Conservation (phyloP, 179 eudicot species). For the Beta macrorhiza region DNA sequence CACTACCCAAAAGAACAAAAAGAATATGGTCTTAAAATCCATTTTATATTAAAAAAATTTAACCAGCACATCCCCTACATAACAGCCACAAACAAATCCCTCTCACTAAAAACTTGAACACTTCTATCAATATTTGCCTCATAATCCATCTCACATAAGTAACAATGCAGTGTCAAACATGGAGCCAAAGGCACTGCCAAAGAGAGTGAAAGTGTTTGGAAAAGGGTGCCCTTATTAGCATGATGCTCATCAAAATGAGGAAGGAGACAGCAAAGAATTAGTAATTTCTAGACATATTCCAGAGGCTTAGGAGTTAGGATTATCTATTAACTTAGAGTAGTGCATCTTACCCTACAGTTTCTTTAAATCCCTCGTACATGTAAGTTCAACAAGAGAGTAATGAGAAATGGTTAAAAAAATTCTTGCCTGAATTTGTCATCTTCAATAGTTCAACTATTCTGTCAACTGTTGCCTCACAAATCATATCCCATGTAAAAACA, state of each 20-base stretch:
- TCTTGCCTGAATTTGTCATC: constrained; percentile 89
- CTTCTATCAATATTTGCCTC: not conserved
- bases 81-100: no score
- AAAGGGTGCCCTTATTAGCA: not conserved
- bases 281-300: not conserved
- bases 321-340: not conserved
- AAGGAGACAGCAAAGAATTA: not conserved
- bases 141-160: no score
- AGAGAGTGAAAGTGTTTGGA: not conserved
- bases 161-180: no score
- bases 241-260: not conserved
- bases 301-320: not conserved
- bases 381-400: not conserved
- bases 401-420: constrained; percentile 15
- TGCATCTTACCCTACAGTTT: not conserved
- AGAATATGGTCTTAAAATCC: no score
- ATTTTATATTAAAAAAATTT: no score
- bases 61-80: no score
- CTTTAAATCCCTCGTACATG: not conserved
- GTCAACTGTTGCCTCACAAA: constrained; percentile 87
- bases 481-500: constrained; percentile 93
- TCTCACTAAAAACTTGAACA: no score
- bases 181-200: not conserved
- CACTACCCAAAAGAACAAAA: no score
- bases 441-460: constrained; percentile 85